phyloP scores from a whole-genome alignment of 2,329 filamentous ascomycete genomes.

The Cladosporium oxysporum region DNA sequence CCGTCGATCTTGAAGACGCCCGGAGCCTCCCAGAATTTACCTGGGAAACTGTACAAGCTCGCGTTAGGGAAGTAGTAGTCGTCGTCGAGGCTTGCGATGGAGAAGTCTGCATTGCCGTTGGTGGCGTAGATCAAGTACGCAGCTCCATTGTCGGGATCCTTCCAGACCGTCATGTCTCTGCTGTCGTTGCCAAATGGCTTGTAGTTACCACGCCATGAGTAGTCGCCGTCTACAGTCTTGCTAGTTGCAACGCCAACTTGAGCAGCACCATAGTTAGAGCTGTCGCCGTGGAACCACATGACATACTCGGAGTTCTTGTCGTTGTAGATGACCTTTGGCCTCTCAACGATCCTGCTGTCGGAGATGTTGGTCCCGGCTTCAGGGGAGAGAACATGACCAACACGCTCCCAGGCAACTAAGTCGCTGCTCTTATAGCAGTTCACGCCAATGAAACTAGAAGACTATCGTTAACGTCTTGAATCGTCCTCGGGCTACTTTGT shows the following conservation, averaged over 20 bases:
- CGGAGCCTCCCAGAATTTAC: conserved; percentile 54
- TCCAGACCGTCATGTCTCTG: conserved; percentile 62
- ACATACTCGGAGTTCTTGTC: conserved; percentile 64
- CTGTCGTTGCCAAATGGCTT: conserved; percentile 54
- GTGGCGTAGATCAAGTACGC: conserved; percentile 60
- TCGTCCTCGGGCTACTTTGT: background rate
- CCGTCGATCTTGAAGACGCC: conserved; percentile 62
- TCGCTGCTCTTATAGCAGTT: conserved; percentile 68
- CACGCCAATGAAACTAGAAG: conserved; percentile 57
- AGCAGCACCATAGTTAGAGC: conserved; percentile 61
- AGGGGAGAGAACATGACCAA: conserved; percentile 59
- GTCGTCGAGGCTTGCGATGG: conserved; percentile 29
- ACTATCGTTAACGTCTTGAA: background rate
- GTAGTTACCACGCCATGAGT: conserved; percentile 52
- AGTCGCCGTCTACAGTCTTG: conserved; percentile 61
- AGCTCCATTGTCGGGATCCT: conserved; percentile 59
- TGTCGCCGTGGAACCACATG: conserved; percentile 70
- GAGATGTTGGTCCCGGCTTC: conserved; percentile 31
- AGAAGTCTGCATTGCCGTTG: conserved; percentile 35
- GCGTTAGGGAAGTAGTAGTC: conserved; percentile 31
- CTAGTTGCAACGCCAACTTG: conserved; percentile 65
- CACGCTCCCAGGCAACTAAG: conserved; percentile 65
- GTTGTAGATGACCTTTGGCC: conserved; percentile 70
- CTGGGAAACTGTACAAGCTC: conserved; percentile 28
- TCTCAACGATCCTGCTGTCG: conserved; percentile 61